Conservation (phyloP, 2,329 filamentous ascomycete species). For the Teratosphaeria epicoccoides region DNA sequence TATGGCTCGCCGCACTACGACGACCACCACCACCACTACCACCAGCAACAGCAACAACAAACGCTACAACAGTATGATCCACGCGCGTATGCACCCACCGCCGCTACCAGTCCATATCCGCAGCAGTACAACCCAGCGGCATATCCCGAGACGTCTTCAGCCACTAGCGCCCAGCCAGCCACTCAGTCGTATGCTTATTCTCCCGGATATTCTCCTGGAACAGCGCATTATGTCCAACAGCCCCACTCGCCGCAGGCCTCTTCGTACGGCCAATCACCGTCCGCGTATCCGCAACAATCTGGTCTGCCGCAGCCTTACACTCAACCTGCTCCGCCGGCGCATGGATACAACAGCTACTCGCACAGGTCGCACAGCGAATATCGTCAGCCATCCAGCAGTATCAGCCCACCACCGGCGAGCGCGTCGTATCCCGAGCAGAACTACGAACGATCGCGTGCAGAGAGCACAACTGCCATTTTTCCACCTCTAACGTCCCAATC, state of each 20-base stretch:
- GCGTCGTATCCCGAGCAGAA: constrained; percentile 15
- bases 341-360: constrained; percentile 9
- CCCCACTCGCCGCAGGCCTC: constrained; percentile 13
- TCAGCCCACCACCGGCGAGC: constrained; percentile 8
- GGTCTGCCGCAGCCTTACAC: constrained; percentile 12
- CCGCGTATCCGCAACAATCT: constrained; percentile 3
- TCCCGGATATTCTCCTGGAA: constrained; percentile 15
- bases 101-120: constrained; percentile 27
- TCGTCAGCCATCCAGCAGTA: constrained; percentile 8
- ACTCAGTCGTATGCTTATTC: constrained; percentile 18
- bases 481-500: constrained; percentile 5
- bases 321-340: constrained; percentile 15
- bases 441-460: constrained; percentile 11
- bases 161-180: constrained; percentile 18
- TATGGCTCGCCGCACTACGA: constrained; percentile 43
- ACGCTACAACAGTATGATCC: constrained; percentile 59
- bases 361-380: constrained; percentile 13
- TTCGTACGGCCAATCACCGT: constrained; percentile 12
- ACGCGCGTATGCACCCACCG: constrained; percentile 42
- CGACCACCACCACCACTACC: too few relatives aligned
- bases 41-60: constrained; percentile 36
- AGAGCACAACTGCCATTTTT: constrained; percentile 9
- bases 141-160: constrained; percentile 14
- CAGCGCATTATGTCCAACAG: constrained; percentile 7
- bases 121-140: constrained; percentile 20